Evolutionary conservation across 2,329 filamentous ascomycete genomes (phyloP).

Genomic region (Xylariaceae sp.): DNA sequence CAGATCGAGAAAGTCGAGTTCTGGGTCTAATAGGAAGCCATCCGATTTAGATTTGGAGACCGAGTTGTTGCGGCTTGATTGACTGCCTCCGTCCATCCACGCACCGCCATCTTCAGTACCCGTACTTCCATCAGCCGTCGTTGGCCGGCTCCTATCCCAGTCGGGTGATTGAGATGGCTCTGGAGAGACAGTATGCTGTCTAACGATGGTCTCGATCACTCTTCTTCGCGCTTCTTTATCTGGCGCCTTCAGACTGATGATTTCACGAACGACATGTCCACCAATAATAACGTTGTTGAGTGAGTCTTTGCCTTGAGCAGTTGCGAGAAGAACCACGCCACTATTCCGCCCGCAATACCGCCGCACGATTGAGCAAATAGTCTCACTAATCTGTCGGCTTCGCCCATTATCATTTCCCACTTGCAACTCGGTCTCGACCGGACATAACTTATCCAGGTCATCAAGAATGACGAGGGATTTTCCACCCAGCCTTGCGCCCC

Average conservation of each 20-base stretch:
- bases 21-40: slow-evolving; percentile 73
- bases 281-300: slow-evolving; percentile 89
- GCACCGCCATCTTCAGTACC: slow-evolving; percentile 56
- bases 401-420: slow-evolving; percentile 91
- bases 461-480: slow-evolving; percentile 85
- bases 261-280: slow-evolving; percentile 90
- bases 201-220: slow-evolving; percentile 80
- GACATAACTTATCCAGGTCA: slow-evolving; percentile 90
- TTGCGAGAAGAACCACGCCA: slow-evolving; percentile 84
- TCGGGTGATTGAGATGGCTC: slow-evolving; percentile 41
- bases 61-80: slow-evolving; percentile 49
- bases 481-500: slow-evolving; percentile 87
- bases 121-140: slow-evolving; percentile 57
- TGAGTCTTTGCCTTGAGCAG: slow-evolving; percentile 89
- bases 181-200: slow-evolving; percentile 49
- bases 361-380: slow-evolving; percentile 77
- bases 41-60: slow-evolving; percentile 43
- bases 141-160: slow-evolving; percentile 55
- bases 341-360: slow-evolving; percentile 82
- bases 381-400: slow-evolving; percentile 89
- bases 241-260: slow-evolving; percentile 84
- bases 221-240: slow-evolving; percentile 86
- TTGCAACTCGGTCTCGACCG: slow-evolving; percentile 90
- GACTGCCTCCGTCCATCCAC: slow-evolving; percentile 77
- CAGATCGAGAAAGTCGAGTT: slow-evolving; percentile 88